These are phyloP conservation scores for Schizothecium vesticola DNA, from an alignment of 495 filamentous ascomycete genomes.

Conservation along the genomic window DNA sequence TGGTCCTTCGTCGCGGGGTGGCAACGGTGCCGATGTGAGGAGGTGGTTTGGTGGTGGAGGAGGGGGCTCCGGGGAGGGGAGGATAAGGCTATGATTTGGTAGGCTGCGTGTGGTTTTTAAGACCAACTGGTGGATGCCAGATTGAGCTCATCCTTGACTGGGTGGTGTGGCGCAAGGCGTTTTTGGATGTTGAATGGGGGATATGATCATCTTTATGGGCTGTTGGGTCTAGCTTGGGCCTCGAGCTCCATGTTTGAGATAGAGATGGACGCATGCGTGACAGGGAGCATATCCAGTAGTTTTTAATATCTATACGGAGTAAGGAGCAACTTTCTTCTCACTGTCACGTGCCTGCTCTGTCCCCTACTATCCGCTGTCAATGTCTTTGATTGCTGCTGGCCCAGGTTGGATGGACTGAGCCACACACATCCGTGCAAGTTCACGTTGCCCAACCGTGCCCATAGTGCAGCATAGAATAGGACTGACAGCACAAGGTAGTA, in stretches of 20 bases:
- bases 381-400: too few species aligned
- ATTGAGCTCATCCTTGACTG: background rate
- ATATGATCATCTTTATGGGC: background rate
- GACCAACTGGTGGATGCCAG: background rate
- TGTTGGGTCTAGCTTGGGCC: background rate
- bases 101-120: background rate
- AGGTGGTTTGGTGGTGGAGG: conserved; percentile 44
- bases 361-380: too few species aligned
- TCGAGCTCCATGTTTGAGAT: background rate
- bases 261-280: background rate
- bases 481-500: too few species aligned
- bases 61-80: conserved; percentile 10
- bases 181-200: background rate
- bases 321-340: background rate
- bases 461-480: too few species aligned
- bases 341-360: background rate
- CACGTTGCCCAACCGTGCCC: too few species aligned
- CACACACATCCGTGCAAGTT: too few species aligned
- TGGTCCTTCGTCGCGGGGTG: conserved; percentile 8
- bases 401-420: too few species aligned
- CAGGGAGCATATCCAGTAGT: background rate
- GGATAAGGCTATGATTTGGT: conserved; percentile 23
- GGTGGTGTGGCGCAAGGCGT: background rate
- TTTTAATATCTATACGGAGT: background rate
- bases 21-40: conserved; percentile 33